Conservation (phyloP, 2,329 filamentous ascomycete genomes). For the Chaetomium sp. region DNA sequence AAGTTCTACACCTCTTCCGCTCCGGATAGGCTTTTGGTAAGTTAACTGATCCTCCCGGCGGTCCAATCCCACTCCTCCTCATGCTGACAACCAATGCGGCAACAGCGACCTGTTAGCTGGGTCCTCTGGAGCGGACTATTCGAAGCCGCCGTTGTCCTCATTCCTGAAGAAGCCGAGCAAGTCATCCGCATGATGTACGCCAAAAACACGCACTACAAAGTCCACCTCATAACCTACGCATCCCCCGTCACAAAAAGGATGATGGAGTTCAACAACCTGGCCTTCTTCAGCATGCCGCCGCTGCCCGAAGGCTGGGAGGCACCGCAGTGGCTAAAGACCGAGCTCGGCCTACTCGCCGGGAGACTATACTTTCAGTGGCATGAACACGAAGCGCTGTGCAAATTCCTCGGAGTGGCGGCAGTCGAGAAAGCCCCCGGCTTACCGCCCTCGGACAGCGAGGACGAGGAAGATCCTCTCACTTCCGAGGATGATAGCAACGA, state of each 20-base stretch:
- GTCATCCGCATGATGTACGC: slow-evolving; percentile 51
- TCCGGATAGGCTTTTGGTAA: slow-evolving; percentile 43
- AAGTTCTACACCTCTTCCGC: slow-evolving; percentile 33
- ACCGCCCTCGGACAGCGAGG: neutral
- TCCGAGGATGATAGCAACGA: slow-evolving; percentile 15
- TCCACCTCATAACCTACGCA: slow-evolving; percentile 61
- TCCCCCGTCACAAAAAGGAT: slow-evolving; percentile 63
- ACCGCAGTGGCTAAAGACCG: slow-evolving; percentile 57
- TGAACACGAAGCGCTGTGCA: slow-evolving; percentile 46
- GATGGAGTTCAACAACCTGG: slow-evolving; percentile 58
- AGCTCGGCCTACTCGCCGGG: slow-evolving; percentile 63
- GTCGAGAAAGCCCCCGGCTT: neutral
- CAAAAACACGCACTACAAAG: slow-evolving; percentile 39
- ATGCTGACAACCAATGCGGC: slow-evolving; percentile 21
- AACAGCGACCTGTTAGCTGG: slow-evolving; percentile 60
- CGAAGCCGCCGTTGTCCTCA: slow-evolving; percentile 57
- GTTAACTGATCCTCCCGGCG: neutral
- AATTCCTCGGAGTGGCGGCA: slow-evolving; percentile 39
- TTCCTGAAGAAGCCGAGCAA: slow-evolving; percentile 63
- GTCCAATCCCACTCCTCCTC: neutral
- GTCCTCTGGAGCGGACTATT: slow-evolving; percentile 56
- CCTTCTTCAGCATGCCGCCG: slow-evolving; percentile 55
- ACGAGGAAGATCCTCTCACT: neutral
- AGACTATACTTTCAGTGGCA: slow-evolving; percentile 60
- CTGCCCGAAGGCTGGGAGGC: slow-evolving; percentile 45